Evolutionary conservation across 1,139 yeast species (phyloP).

Genomic region (Saccharomyces hybrid): DNA sequence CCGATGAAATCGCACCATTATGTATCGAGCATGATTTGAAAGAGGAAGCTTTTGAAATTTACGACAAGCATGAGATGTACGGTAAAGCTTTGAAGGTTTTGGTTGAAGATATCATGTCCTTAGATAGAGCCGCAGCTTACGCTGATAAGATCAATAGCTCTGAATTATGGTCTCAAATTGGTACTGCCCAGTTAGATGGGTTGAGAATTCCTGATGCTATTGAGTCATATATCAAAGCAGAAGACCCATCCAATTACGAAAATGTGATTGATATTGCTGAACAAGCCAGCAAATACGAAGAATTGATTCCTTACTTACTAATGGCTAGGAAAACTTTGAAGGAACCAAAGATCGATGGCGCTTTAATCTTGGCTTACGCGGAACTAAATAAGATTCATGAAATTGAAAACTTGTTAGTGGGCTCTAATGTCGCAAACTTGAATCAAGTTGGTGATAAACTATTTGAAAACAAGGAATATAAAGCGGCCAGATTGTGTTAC

Average conservation of each 20-base stretch:
- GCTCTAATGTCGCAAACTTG: constrained; percentile 88
- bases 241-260: constrained; percentile 83
- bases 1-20: constrained; percentile 87
- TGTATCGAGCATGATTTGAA: constrained; percentile 81
- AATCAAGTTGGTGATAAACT: constrained; percentile 89
- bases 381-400: constrained; percentile 67
- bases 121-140: constrained; percentile 90
- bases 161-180: constrained; percentile 91
- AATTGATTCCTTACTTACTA: constrained; percentile 72
- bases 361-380: constrained; percentile 82
- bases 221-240: constrained; percentile 79
- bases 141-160: constrained; percentile 85
- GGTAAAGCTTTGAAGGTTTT: constrained; percentile 80
- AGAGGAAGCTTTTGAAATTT: constrained; percentile 94
- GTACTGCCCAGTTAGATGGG: constrained; percentile 94
- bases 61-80: constrained; percentile 74
- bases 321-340: constrained; percentile 94
- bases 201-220: constrained; percentile 88
- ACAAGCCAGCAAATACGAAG: constrained; percentile 94
- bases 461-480: constrained; percentile 73
- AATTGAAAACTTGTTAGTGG: constrained; percentile 75
- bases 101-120: constrained; percentile 86
- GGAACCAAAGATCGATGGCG: constrained; percentile 91
- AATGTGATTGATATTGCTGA: constrained; percentile 93
- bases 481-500: constrained; percentile 87